Evolutionary conservation across 2,329 filamentous ascomycete genomes (phyloP), one percentile per base, ranked within the genome.

Genomic region (Xylaria sp.): DNA sequence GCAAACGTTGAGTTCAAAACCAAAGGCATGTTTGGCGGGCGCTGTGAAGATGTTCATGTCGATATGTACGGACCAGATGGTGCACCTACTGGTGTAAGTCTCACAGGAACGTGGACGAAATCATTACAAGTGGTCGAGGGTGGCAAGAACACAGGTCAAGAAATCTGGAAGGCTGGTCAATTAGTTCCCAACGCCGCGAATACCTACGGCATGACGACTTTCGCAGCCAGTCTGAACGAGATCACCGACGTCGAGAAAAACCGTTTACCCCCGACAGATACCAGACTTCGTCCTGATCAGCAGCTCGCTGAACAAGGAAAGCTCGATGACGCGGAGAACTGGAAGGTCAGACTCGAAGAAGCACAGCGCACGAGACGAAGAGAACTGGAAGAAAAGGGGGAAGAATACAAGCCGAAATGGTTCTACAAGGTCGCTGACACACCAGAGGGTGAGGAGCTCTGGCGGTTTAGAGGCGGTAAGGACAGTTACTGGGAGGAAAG

Each of bases 1-100:
- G 93, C 94, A 0, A 86, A 91, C n/a, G 89, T 94, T 56, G 94
- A 95, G 66, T 99, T 99, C 83, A 97, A 96, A 79, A 89, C 91
- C 64, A 97, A 96, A 78, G 95, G 96, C 73, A 97, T 99, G 93
- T 99, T 98, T 82, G 94, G 95, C 39, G 96, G 96, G 15, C 90
- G 96, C 66, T 92, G 92, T 70, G 96, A 99, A 80, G 96, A 99
- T 70, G 92, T 98, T 10, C 86, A 88, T 43, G 91, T 95, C 7
- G 91, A 94, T 75, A 87, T 90, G 0, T 91, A 91, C 73, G 90
- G 91, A 67, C 81, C 86, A 0, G 86, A 91, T 64, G 94, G 93
- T 49, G 81, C 83, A 28, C 85, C 89, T 23, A 87, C 92, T 0
- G 87, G 92, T 0, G 84, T 91, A 12, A 90, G 92, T 18, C 83